phyloP scores from a whole-genome alignment of 768 basidiomycete species.

The Mycena olivaceomarginata region DNA sequence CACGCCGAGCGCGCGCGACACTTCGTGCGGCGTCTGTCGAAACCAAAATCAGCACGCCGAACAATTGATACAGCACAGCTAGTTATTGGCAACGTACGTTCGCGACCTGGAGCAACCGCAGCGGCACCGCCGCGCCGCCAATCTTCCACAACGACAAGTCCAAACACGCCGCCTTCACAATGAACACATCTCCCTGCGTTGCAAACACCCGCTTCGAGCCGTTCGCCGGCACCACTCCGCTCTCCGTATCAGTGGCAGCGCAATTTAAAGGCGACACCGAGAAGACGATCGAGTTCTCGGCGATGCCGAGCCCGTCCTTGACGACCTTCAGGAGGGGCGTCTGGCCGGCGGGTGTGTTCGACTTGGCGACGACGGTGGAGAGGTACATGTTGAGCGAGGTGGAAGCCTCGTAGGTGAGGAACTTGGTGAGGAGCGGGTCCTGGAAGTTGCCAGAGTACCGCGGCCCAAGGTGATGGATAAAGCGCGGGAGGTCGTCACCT shows the following conservation, averaged over 20 bases:
- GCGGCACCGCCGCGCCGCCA: slow-evolving; percentile 85
- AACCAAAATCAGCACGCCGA: background rate
- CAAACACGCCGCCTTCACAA: slow-evolving; percentile 77
- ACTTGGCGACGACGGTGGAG: slow-evolving; percentile 62
- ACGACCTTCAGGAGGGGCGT: slow-evolving; percentile 70
- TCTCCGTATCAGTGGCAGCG: slow-evolving; percentile 33
- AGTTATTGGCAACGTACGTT: slow-evolving; percentile 64
- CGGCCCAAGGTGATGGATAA: slow-evolving; percentile 90
- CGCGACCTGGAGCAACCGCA: slow-evolving; percentile 87
- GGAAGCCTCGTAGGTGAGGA: slow-evolving; percentile 90
- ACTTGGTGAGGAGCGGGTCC: slow-evolving; percentile 79
- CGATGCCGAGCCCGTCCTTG: slow-evolving; percentile 66
- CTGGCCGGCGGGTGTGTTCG: slow-evolving; percentile 42
- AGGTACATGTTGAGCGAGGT: slow-evolving; percentile 91
- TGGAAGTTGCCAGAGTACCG: slow-evolving; percentile 87
- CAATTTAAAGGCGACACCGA: slow-evolving; percentile 61
- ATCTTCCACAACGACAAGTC: slow-evolving; percentile 89
- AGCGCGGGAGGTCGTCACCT: slow-evolving; percentile 84
- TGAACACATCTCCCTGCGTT: slow-evolving; percentile 73
- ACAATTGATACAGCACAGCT: background rate
- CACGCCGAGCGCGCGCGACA: slow-evolving; percentile 83
- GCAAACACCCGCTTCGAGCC: slow-evolving; percentile 47
- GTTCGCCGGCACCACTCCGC: slow-evolving; percentile 34
- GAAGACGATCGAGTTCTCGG: slow-evolving; percentile 61
- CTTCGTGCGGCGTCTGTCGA: slow-evolving; percentile 81